Evolutionary conservation across 1,284 basidiomycete genomes (phyloP).

Genomic region (Trichosporon sp.): DNA sequence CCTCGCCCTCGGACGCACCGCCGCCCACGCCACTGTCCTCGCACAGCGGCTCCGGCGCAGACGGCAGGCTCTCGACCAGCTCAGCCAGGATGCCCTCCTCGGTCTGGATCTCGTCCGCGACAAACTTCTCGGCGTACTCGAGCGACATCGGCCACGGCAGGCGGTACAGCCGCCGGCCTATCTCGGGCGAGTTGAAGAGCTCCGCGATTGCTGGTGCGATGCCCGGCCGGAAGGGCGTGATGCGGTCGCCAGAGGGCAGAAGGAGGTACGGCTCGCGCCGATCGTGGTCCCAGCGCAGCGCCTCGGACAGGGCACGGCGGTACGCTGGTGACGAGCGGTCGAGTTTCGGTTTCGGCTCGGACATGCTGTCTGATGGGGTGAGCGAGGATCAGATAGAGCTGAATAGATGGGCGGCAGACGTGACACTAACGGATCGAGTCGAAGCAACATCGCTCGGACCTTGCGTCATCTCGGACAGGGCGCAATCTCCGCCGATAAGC

Average conservation of each 20-base stretch:
- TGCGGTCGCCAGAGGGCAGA: constrained; percentile 22
- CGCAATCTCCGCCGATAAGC: neutral
- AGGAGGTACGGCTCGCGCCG: constrained; percentile 28
- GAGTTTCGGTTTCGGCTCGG: neutral
- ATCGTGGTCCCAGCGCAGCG: constrained; percentile 24
- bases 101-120: constrained; percentile 2
- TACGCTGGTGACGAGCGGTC: constrained; percentile 4
- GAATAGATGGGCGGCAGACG: too few relatives aligned
- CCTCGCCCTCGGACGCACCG: neutral
- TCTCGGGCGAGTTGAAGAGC: constrained; percentile 24
- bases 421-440: too few relatives aligned
- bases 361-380: too few relatives aligned
- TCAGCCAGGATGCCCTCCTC: neutral
- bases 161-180: constrained; percentile 22
- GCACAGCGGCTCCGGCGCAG: neutral
- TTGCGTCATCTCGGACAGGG: neutral
- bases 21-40: neutral
- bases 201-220: constrained; percentile 22
- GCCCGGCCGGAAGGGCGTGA: constrained; percentile 21
- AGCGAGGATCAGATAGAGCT: too few relatives aligned
- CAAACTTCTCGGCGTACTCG: constrained; percentile 15
- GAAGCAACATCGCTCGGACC: neutral
- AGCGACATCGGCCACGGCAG: constrained; percentile 24
- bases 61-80: neutral
- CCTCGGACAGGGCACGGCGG: neutral